These are phyloP conservation scores for Trichoderma sp. DNA, from an alignment of 2,329 filamentous ascomycete genomes.

Conservation along the genomic window DNA sequence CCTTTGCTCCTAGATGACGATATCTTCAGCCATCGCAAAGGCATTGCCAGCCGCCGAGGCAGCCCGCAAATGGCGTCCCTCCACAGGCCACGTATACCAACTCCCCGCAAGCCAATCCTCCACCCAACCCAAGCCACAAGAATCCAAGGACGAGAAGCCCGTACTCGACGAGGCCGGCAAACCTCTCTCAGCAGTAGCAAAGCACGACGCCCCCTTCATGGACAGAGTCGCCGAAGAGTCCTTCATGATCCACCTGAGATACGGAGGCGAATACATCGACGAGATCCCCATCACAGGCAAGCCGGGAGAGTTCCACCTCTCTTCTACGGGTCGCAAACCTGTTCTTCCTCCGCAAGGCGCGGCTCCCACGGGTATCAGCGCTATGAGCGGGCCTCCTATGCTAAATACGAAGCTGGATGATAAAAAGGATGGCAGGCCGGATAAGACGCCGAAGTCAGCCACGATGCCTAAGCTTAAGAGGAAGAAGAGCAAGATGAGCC, in stretches of 20 bases:
- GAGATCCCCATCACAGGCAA: conserved; percentile 66
- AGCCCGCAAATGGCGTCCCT: conserved; percentile 54
- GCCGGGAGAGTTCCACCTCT: conserved; percentile 64
- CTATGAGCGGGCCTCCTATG: conserved; percentile 36
- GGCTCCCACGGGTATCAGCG: conserved; percentile 34
- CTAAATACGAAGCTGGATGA: conserved; percentile 44
- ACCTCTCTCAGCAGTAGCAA: conserved; percentile 34
- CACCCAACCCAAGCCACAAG: conserved; percentile 31
- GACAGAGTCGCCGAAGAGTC: conserved; percentile 57
- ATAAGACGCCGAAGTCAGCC: conserved; percentile 44
- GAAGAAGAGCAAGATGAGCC: conserved; percentile 48
- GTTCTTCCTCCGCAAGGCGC: conserved; percentile 34
- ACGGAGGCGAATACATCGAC: conserved; percentile 64
- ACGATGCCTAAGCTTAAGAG: conserved; percentile 45
- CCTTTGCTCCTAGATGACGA: conserved; percentile 44
- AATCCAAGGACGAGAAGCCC: conserved; percentile 49
- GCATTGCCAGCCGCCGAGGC: conserved; percentile 51
- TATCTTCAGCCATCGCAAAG: conserved; percentile 55
- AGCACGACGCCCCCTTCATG: conserved; percentile 40
- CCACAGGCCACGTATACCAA: conserved; percentile 53
- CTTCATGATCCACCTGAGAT: conserved; percentile 55
- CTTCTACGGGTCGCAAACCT: conserved; percentile 56
- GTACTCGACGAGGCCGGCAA: conserved; percentile 38
- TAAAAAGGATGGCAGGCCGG: conserved; percentile 48
- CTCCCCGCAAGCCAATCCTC: conserved; percentile 34